Base-by-base conservation (phyloP, 371 early-diverging fungal species). In the Polyrhizophydium stewartii region DNA sequence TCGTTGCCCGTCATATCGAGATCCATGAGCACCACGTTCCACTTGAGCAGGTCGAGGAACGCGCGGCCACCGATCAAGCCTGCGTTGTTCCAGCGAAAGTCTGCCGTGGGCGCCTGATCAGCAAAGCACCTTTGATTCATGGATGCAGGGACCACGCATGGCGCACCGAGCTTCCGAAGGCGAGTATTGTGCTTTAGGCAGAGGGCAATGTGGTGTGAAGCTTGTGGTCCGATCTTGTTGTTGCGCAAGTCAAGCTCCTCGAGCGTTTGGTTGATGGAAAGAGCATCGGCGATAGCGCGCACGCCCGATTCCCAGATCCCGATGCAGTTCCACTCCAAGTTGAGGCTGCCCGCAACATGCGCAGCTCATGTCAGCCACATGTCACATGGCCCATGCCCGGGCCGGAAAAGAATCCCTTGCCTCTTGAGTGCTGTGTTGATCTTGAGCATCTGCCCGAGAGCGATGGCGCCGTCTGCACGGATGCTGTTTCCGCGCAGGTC, bases 241-340 rank as follows among this genome's bases (percentile, higher is more conserved):
- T 83, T 83, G 13, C 83, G 37, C 47, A 83, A 63, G 61, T 83
- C 81, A n/a, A 83, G 63, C 19, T 71, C 53, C 47, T 65, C 60
- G 37, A 83, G 46, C 0, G 65, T 60, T 41, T 70, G 66, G 58
- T 83, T 83, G 53, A 78, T 62, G 9, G 73, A 50, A 0, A 83
- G 61, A 17, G 76, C 79, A 57, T 83, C 83, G 12, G 72, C 75
- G 2, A 83, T 31, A 1, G 74, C 70, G 33, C 63, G 62, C 16
- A 79, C 58, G 17, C 77, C 81, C 13, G 66, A 55, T 45, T 83
- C 78, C 81, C 83, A 83, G 35, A 83, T 71, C 1, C 83, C 83
- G 27, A 83, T 62, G 61, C 77, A 76, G 62, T 83, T 83, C 83
- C 83, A 83, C 59, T 83, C 83, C 21, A 83, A 62, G 5, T 65